These are phyloP conservation scores for Saccharomycopsis guyanensis DNA, from an alignment of 805 yeast species.

Conservation along the genomic window DNA sequence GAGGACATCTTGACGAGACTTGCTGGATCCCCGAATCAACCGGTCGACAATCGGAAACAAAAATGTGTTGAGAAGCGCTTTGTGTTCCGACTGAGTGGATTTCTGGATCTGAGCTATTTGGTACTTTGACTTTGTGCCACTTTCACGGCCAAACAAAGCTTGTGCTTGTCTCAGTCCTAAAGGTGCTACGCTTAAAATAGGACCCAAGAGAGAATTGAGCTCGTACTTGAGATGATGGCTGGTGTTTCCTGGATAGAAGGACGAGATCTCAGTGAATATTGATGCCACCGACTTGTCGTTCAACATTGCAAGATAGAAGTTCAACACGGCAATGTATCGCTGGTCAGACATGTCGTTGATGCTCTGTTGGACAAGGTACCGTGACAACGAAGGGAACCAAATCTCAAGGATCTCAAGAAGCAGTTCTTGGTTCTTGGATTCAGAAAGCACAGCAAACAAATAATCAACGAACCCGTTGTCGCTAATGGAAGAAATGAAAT, in stretches of 20 bases:
- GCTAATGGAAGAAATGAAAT: conserved; percentile 23
- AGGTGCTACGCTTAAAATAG: conserved; percentile 71
- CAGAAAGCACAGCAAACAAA: conserved; percentile 45
- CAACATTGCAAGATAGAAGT: conserved; percentile 50
- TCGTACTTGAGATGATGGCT: background rate
- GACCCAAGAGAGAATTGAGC: conserved; percentile 60
- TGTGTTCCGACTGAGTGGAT: conserved; percentile 58
- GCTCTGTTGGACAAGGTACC: conserved; percentile 26
- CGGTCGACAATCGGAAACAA: conserved; percentile 65
- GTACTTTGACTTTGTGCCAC: conserved; percentile 28
- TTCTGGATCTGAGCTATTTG: conserved; percentile 46
- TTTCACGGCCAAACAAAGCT: conserved; percentile 35
- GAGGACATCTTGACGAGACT: conserved; percentile 56
- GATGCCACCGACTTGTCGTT: conserved; percentile 56
- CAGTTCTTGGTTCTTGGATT: conserved; percentile 61
- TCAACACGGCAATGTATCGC: conserved; percentile 44
- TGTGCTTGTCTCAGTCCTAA: conserved; percentile 42
- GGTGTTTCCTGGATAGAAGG: conserved; percentile 39
- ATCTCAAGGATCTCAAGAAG: conserved; percentile 26
- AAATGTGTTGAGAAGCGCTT: conserved; percentile 44
- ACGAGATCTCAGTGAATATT: conserved; percentile 47
- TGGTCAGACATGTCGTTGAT: conserved; percentile 41
- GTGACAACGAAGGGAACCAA: conserved; percentile 31
- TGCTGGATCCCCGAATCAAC: conserved; percentile 64
- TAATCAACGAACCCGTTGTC: conserved; percentile 34